These are phyloP conservation scores for Vicia villosa DNA, from an alignment of 306 rosid species.

Conservation along the genomic window DNA sequence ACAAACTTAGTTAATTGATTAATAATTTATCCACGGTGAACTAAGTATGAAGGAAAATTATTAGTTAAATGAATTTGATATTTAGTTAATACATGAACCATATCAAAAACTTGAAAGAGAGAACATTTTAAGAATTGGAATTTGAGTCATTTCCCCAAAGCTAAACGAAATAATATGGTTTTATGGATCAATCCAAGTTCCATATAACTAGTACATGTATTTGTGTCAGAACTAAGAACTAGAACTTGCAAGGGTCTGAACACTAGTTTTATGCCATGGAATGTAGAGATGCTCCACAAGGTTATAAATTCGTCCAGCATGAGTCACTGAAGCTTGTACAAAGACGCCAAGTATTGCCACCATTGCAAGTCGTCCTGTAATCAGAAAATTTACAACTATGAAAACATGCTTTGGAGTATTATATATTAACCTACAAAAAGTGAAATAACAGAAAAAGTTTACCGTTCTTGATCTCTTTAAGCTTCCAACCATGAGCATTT, in stretches of 20 bases:
- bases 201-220: slow-evolving; percentile 17
- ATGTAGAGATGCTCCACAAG: slow-evolving; percentile 86
- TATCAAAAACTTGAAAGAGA: not conserved
- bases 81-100: not conserved
- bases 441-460: slow-evolving; percentile 15
- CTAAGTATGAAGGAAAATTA: not conserved
- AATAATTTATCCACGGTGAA: not conserved
- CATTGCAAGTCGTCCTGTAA: slow-evolving; percentile 84
- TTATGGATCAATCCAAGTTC: slow-evolving; percentile 20
- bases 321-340: slow-evolving; percentile 89
- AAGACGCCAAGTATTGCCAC: slow-evolving; percentile 88
- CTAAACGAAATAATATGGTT: slow-evolving; percentile 18
- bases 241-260: slow-evolving; percentile 69
- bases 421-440: not conserved
- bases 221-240: slow-evolving; percentile 41
- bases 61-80: not conserved
- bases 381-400: slow-evolving; percentile 11
- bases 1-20: not conserved
- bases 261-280: slow-evolving; percentile 89
- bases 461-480: slow-evolving; percentile 93
- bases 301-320: slow-evolving; percentile 88
- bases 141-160: slow-evolving; percentile 7
- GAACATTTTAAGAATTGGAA: not conserved
- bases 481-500: slow-evolving; percentile 79
- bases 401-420: slow-evolving; percentile 6